Evolutionary conservation across 2,329 filamentous ascomycete species (phyloP).

Genomic region (Immersiporthe knoxdaviesiana): DNA sequence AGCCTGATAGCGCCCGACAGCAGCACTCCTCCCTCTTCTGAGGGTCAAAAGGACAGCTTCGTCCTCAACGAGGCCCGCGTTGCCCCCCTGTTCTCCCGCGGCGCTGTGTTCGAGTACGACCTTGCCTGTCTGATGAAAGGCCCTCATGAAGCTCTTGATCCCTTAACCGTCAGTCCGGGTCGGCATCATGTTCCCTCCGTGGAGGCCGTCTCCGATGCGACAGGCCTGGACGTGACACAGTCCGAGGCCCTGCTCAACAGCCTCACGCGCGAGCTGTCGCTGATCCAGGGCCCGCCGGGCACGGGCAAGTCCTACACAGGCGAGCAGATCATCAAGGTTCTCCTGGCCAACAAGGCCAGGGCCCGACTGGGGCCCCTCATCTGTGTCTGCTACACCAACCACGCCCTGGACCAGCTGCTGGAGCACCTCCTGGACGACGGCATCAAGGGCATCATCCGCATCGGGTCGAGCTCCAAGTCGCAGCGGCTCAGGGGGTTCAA

Average conservation of each 20-base stretch:
- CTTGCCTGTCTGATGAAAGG: constrained; percentile 41
- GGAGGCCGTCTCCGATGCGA: constrained; percentile 37
- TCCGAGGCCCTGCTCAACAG: constrained; percentile 56
- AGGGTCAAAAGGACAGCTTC: too few species aligned
- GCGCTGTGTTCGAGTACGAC: constrained; percentile 53
- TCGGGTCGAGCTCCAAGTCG: constrained; percentile 63
- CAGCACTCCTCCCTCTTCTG: constrained; percentile 24
- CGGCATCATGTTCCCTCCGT: constrained; percentile 11
- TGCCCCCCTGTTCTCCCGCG: constrained; percentile 55
- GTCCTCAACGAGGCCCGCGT: constrained; percentile 35
- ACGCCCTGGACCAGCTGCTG: constrained; percentile 60
- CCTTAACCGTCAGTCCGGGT: constrained; percentile 31
- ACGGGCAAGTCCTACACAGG: constrained; percentile 70
- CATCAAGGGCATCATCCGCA: constrained; percentile 58
- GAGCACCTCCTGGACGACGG: constrained; percentile 58
- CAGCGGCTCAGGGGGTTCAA: constrained; percentile 54
- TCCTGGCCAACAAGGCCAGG: constrained; percentile 48
- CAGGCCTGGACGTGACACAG: constrained; percentile 57
- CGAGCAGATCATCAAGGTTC: constrained; percentile 58
- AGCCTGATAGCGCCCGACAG: constrained; percentile 46
- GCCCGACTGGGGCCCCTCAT: constrained; percentile 53
- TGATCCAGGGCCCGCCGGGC: constrained; percentile 73
- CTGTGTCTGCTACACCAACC: constrained; percentile 56
- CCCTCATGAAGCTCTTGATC: constrained; percentile 27
- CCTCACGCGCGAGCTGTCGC: constrained; percentile 55